phyloP scores from a whole-genome alignment of 164 flowering plant genomes.

The Paratinospora sagittata region DNA sequence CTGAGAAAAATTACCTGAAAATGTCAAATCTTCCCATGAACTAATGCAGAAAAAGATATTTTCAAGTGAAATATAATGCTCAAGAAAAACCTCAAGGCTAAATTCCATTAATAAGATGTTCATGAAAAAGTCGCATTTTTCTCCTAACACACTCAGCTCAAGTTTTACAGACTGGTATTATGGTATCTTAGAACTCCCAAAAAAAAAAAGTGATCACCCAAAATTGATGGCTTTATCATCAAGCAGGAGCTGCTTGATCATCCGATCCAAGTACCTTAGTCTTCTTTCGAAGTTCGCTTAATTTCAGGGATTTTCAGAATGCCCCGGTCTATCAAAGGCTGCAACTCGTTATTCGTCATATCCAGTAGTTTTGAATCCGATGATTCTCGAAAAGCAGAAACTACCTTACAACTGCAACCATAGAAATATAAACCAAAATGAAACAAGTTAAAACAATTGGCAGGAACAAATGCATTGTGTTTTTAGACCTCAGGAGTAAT shows the following conservation, averaged over 20 bases:
- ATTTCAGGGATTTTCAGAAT: conserved; percentile 42
- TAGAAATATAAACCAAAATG: conserved; percentile 3
- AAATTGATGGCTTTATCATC: neutral
- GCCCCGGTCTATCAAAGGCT: conserved; percentile 61
- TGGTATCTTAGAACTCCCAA: neutral
- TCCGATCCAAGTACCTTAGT: neutral
- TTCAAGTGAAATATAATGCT: too few relatives aligned
- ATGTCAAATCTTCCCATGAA: too few relatives aligned
- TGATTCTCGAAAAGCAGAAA: conserved; percentile 66
- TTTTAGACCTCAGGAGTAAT: neutral
- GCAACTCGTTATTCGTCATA: conserved; percentile 47
- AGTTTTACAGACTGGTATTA: neutral
- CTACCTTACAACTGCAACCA: conserved; percentile 60
- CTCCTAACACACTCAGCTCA: neutral
- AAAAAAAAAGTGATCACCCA: neutral
- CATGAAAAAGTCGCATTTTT: neutral
- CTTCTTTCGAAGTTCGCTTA: conserved; percentile 18
- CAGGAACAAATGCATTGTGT: neutral
- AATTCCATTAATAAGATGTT: too few relatives aligned
- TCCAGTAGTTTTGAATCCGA: conserved; percentile 38
- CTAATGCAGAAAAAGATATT: too few relatives aligned
- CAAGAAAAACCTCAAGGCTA: too few relatives aligned
- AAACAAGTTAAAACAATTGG: conserved; percentile 4
- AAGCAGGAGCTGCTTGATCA: neutral
- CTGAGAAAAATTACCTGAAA: neutral